Evolutionary conservation across 176 grass and related monocot species (phyloP), one percentile per base, ranked within the genome.

Genomic region (Panicum miliaceum): DNA sequence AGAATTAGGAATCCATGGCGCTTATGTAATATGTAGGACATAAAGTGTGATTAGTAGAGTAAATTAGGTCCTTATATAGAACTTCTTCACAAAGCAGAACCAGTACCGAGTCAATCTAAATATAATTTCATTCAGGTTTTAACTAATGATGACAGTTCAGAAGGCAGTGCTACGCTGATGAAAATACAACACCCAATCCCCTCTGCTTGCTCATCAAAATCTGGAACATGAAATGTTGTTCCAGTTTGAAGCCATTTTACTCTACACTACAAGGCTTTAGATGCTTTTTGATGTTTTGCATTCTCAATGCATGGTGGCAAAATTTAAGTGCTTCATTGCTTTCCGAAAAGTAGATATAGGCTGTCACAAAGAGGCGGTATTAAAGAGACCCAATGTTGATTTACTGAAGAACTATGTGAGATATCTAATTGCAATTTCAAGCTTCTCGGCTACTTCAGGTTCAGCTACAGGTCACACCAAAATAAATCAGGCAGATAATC

Each of bases 341-440:
- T 32, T 32, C 29, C 29, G 29, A 32, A 32, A 32, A 32, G 29
- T 32, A 32, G 29, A 32, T 42, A 9, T 41, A 41, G 40, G 7
- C 40, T 41, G 40, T 32, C 29, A 41, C 40, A 41, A 41, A 41
- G 40, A 41, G 40, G 40, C 40, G 4, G 40, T 41, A 41, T 7
- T 41, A 41, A 41, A 3, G 40, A n/a, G n/a, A n/a, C 9, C 50
- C 27, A 51, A 14, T 57, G 15, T 38, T 59, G 38, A 73, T 64
- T 73, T 47, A 19, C 9, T 27, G 15, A 18, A 13, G 7, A 47
- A 63, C 50, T 23, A 52, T 64, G n/a, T 32, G 54, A 35, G 27
- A 82, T 62, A 7, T 18, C 52, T 78, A 73, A 67, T 65, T 43
- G 37, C 12, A 86, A 73, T 67, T 71, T 78, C 22, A 48, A 74